Base-by-base conservation (phyloP, 768 basidiomycete species). In the Boletus edulis region DNA sequence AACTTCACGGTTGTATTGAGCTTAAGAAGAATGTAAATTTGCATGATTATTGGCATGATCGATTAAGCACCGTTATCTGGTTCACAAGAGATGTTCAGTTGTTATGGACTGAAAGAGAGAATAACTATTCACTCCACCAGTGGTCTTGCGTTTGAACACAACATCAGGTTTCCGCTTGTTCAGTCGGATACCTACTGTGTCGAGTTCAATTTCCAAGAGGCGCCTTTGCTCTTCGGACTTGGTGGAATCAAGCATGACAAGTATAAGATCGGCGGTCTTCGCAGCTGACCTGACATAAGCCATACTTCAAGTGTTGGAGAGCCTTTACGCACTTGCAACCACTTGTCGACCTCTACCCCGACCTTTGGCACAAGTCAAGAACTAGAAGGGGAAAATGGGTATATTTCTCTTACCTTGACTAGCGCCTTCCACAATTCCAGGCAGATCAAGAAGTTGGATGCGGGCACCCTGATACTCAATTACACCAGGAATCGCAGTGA, bases 401-500 rank as follows among this genome's bases (percentile, higher is more conserved):
- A 20, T 1, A 17, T 18, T 29, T 38, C 12, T 41, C 51, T 46
- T 50, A 70, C 86, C 87, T 76, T 91, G 87, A 64, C 89, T 91
- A 18, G 92, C 92, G 14, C 92, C 92, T 72, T 94, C 92, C 9
- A 98, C 93, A 61, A 98, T 98, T 72, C 95, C 95, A 3, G 95
- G 95, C 32, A 98, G 76, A 82, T 98, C 95, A 15, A 98, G 81
- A 42, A 98, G 80, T 68, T 99, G 97, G 53, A 98, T 94, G 41
- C 92, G 81, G 3, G 88, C 87, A 29, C 97, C 97, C 70, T 96
- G 86, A 69, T 98, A 91, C 65, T 98, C 95, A 17, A 98, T 84
- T 4, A 98, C 97, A 46, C 97, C 97, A 35, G 97, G 96, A 57
- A 99, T 98, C 11, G 97, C 96, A 11, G 90, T 91, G 32, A 96